phyloP scores from a whole-genome alignment of 2,329 filamentous ascomycete species.

The Annulohypoxylon truncatum region DNA sequence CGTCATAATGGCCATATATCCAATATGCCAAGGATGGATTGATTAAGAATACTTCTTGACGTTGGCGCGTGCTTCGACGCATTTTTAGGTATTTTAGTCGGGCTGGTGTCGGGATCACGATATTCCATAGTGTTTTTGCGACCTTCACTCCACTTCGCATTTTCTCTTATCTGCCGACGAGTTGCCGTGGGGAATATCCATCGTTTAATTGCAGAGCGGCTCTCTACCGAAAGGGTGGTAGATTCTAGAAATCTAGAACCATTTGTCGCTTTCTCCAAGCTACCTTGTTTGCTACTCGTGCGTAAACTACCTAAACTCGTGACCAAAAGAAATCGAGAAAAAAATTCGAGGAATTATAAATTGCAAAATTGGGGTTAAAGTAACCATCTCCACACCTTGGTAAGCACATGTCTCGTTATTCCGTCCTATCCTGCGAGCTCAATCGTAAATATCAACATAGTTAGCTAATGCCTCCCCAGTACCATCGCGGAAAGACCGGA shows the following conservation, averaged over 20 bases:
- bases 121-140: conserved; percentile 25
- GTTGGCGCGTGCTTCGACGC: neutral
- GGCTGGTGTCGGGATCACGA: conserved; percentile 25
- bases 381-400: conserved; percentile 3
- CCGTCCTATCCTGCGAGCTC: neutral
- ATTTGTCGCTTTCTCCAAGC: conserved; percentile 12
- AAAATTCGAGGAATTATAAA: neutral
- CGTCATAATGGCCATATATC: neutral
- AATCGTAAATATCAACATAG: neutral
- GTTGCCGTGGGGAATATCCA: conserved; percentile 27
- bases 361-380: neutral
- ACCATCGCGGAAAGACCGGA: neutral
- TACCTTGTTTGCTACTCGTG: conserved; percentile 4
- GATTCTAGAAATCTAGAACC: conserved; percentile 18
- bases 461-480: conserved; percentile 9
- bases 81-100: neutral
- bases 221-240: conserved; percentile 32
- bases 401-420: conserved; percentile 4
- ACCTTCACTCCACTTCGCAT: conserved; percentile 20
- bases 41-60: neutral
- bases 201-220: conserved; percentile 27
- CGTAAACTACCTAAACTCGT: neutral
- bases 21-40: neutral
- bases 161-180: conserved; percentile 31
- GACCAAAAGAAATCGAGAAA: conserved; percentile 13